Evolutionary conservation across 2,329 filamentous ascomycete species (phyloP), one percentile per base, ranked within the genome.

Genomic region (Botryotinia globosa): DNA sequence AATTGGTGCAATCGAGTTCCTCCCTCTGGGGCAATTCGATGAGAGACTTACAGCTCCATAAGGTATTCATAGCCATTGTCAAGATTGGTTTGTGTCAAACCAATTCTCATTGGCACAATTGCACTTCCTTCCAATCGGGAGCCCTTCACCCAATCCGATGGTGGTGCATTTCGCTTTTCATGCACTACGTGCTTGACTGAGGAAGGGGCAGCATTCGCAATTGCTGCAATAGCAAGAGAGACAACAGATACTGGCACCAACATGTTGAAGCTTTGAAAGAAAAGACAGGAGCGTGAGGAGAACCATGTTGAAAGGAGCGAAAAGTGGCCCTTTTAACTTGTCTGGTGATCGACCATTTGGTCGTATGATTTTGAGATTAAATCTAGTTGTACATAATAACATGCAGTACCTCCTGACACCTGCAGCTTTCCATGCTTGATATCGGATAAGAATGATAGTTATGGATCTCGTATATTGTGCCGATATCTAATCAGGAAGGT

Each of bases 71-170:
- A 77, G 9, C 83, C 84, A 20, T 81, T 80, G 14, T 85, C 81
- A 25, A 86, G 75, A 70, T 85, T 85, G 20, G 79, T 80, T 76
- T 85, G 84, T 5, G 80, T 81, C 69, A 85, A 75, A 14, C 83
- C 84, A 74, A 85, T 84, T 20, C 83, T 80, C 75, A 85, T 82
- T 2, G 84, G 84, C 48, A 85, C 75, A 34, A 75, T 73, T 22
- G 76, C 74, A 72, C 69, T 71, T 39, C 73, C 34, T 44, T 77
- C 72, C 32, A 77, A 71, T 25, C 73, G 74, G 66, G 69, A 73
- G 20, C 66, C 73, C 39, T 77, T 78, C 4, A 73, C 66, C 76
- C 76, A 78, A 56, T 75, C 71, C 42, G 71, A 73, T 7, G 73
- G 32, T n/a, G 72, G 62, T 39, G 63, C 10, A 29, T 73, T 51